These are phyloP conservation scores for Madurella mycetomatis DNA, from an alignment of 2,329 filamentous ascomycete genomes.

Conservation along the genomic window DNA sequence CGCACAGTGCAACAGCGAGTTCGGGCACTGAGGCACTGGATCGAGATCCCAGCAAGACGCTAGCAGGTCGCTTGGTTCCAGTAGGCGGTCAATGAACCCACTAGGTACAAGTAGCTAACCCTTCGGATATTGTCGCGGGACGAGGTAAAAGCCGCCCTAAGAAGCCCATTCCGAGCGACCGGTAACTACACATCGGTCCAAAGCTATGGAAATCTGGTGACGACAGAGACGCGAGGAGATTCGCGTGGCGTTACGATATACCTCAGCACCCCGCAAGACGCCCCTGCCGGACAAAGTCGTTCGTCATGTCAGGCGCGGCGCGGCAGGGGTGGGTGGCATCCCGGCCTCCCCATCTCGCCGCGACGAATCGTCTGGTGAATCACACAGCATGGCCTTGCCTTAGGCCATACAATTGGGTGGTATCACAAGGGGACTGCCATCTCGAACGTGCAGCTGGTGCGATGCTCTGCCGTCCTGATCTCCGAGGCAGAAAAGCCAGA, in stretches of 20 bases:
- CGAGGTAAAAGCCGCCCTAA: too few species aligned
- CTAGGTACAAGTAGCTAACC: too few species aligned
- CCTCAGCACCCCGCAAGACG: not conserved
- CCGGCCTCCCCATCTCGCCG: not conserved
- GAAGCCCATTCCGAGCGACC: too few species aligned
- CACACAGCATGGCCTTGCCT: not conserved
- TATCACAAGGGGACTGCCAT: not conserved
- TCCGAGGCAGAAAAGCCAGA: too few species aligned
- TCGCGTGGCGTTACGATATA: not conserved
- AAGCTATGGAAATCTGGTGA: too few species aligned
- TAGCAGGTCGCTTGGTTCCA: not conserved
- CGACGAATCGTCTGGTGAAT: not conserved
- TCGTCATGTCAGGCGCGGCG: not conserved
- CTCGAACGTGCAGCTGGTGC: too few species aligned
- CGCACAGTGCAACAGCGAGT: not conserved
- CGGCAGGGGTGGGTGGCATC: not conserved
- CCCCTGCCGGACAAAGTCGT: too few species aligned
- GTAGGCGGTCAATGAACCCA: not conserved
- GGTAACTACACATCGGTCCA: too few species aligned
- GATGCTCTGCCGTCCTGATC: too few species aligned
- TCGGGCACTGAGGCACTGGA: not conserved
- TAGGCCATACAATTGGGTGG: slow-evolving; percentile 2
- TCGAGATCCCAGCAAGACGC: not conserved
- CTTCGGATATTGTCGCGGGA: too few species aligned
- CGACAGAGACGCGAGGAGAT: not conserved